Conservation (phyloP, 83 land plant species). For the Thuja plicata region DNA sequence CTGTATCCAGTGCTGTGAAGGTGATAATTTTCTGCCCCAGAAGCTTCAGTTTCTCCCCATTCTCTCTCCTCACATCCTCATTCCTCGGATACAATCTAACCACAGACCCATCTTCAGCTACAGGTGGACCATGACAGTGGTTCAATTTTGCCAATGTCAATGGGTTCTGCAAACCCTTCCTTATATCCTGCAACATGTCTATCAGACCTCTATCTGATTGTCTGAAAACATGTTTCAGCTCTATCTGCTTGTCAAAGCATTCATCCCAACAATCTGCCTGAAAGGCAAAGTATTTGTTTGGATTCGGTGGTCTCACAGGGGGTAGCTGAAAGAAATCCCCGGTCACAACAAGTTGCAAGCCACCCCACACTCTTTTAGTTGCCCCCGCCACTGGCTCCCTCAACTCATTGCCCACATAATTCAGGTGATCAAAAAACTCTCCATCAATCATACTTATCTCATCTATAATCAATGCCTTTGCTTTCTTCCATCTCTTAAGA, state of each 20-base stretch:
- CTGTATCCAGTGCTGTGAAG: slow-evolving; percentile 53
- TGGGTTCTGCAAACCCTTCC: slow-evolving; percentile 48
- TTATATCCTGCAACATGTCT: slow-evolving; percentile 58
- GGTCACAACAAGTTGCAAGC: slow-evolving; percentile 69
- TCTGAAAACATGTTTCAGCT: slow-evolving; percentile 61
- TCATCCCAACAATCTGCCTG: slow-evolving; percentile 80
- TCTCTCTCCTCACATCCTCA: slow-evolving; percentile 54
- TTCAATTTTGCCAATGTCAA: slow-evolving; percentile 26
- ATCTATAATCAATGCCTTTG: slow-evolving; percentile 67
- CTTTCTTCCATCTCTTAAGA: slow-evolving; percentile 37
- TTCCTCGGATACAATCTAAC: slow-evolving; percentile 61
- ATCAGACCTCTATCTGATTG: slow-evolving; percentile 56
- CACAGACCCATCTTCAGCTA: slow-evolving; percentile 19
- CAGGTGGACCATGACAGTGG: slow-evolving; percentile 26
- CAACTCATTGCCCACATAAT: slow-evolving; percentile 46
- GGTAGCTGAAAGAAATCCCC: slow-evolving; percentile 88
- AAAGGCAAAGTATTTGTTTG: slow-evolving; percentile 58
- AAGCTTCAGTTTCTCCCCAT: slow-evolving; percentile 43
- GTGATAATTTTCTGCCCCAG: slow-evolving; percentile 26
- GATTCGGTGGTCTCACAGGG: slow-evolving; percentile 48
- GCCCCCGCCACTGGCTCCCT: background rate
- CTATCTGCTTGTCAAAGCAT: slow-evolving; percentile 66
- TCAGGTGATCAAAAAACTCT: slow-evolving; percentile 64
- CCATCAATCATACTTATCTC: slow-evolving; percentile 85
- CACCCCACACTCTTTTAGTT: slow-evolving; percentile 55